Evolutionary conservation across 108 stramenopile genomes (phyloP).

Genomic region (Cyclotella sp.): DNA sequence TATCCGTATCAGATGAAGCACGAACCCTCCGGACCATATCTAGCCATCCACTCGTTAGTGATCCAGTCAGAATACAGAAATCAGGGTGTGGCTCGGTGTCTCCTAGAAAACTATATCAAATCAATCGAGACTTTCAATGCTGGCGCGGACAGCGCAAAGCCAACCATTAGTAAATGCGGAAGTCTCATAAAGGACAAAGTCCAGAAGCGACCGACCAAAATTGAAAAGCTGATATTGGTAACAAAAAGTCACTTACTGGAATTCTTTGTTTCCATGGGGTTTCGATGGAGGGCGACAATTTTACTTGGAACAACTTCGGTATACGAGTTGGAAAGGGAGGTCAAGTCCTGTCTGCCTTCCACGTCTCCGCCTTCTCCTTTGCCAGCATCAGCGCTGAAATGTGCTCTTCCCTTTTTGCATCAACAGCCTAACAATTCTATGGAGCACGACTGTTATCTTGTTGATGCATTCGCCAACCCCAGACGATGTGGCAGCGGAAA

Average conservation of each 20-base stretch:
- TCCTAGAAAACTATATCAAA: constrained; percentile 72
- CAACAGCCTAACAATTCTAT: constrained; percentile 15
- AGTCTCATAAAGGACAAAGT: constrained; percentile 71
- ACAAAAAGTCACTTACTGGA: constrained; percentile 74
- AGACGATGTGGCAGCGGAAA: constrained; percentile 85
- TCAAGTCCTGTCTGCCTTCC: constrained; percentile 8
- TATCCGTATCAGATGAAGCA: constrained; percentile 56
- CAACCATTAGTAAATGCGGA: constrained; percentile 25
- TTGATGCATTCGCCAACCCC: constrained; percentile 86
- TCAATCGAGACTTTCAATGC: constrained; percentile 44
- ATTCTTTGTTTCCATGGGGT: constrained; percentile 86
- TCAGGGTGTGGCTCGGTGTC: constrained; percentile 58
- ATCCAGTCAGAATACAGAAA: constrained; percentile 68
- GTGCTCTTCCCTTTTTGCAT: constrained; percentile 10
- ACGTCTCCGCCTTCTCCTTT: constrained; percentile 2
- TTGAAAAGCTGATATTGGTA: constrained; percentile 69
- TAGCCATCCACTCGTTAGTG: constrained; percentile 91
- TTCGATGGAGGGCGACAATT: constrained; percentile 58
- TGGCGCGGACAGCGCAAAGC: constrained; percentile 6
- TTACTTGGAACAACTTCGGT: constrained; percentile 74
- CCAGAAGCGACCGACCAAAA: constrained; percentile 45
- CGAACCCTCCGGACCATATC: constrained; percentile 68
- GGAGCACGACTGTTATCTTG: constrained; percentile 60
- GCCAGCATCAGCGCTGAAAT: neutral
- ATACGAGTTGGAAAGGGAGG: constrained; percentile 75